Evolutionary conservation across 306 rosid genomes (phyloP).

Genomic region (Clitoria ternatea): DNA sequence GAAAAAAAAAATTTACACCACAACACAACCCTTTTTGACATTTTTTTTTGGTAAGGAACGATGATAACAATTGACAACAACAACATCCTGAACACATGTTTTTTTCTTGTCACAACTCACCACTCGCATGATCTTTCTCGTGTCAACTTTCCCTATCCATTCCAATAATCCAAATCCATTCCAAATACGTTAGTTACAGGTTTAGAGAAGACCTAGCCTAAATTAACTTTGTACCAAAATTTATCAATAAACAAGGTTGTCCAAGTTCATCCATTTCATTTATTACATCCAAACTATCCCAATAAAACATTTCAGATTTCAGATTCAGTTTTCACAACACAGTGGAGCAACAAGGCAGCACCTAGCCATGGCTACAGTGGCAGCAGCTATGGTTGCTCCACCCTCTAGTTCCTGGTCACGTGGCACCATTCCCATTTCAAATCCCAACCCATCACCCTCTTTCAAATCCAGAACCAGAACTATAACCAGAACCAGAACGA

Average conservation of each 20-base stretch:
- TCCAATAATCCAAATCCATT: neutral
- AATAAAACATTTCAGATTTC: neutral
- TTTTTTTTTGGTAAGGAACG: no score
- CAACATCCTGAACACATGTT: no score
- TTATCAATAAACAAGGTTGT: neutral
- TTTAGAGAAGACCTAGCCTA: neutral
- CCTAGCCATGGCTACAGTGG: slow-evolving; percentile 16
- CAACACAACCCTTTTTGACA: no score
- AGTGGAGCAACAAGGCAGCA: neutral
- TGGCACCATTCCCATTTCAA: slow-evolving; percentile 9
- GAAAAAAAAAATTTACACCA: no score
- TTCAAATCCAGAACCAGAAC: slow-evolving; percentile 15
- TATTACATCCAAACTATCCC: no score
- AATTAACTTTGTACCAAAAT: neutral
- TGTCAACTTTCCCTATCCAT: neutral
- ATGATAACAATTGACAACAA: no score
- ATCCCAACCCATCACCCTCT: neutral
- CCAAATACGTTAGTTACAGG: neutral
- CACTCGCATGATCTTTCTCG: neutral
- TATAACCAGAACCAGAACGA: neutral
- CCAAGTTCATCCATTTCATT: neutral
- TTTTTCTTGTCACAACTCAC: neutral
- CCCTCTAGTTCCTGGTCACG: neutral
- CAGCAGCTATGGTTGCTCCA: slow-evolving; percentile 20
- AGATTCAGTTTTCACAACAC: neutral